phyloP scores from a whole-genome alignment of 352 stramenopile genomes.

The Globisporangium rhizosaccharum region DNA sequence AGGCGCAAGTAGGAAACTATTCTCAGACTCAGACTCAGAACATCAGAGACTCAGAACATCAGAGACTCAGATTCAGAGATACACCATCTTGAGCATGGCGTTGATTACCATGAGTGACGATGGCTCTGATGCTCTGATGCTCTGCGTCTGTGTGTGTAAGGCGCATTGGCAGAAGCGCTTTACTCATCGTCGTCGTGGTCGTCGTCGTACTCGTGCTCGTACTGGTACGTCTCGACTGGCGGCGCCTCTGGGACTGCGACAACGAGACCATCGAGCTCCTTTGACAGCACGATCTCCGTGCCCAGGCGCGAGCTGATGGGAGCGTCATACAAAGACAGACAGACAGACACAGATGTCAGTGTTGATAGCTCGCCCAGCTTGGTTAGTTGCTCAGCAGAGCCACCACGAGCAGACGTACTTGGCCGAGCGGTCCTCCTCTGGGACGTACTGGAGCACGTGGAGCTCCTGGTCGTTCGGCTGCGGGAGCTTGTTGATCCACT shows the following conservation, averaged over 20 bases:
- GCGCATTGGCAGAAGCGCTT: background rate
- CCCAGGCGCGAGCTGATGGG: constrained; percentile 68
- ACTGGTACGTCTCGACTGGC: constrained; percentile 79
- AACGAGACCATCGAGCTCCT: constrained; percentile 84
- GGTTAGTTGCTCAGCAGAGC: too few species aligned
- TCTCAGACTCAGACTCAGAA: background rate
- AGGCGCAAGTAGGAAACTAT: constrained; percentile 19
- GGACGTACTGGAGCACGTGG: constrained; percentile 80
- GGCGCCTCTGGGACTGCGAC: constrained; percentile 82
- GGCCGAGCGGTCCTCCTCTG: constrained; percentile 66
- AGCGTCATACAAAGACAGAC: background rate
- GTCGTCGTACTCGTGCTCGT: constrained; percentile 85
- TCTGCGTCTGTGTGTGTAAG: background rate
- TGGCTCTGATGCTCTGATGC: background rate
- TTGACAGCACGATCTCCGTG: constrained; percentile 83
- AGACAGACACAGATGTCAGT: background rate
- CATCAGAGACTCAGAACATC: background rate
- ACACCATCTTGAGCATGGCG: background rate
- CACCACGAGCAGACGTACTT: constrained; percentile 37
- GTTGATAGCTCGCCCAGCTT: too few species aligned
- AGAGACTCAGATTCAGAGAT: background rate
- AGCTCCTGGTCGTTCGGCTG: constrained; percentile 63
- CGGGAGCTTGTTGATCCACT: constrained; percentile 81
- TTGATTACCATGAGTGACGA: background rate
- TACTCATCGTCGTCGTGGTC: constrained; percentile 52